Evolutionary conservation across 495 filamentous ascomycete species (phyloP), one percentile per base, ranked within the genome.

Genomic region (Cryomyces antarcticus): DNA sequence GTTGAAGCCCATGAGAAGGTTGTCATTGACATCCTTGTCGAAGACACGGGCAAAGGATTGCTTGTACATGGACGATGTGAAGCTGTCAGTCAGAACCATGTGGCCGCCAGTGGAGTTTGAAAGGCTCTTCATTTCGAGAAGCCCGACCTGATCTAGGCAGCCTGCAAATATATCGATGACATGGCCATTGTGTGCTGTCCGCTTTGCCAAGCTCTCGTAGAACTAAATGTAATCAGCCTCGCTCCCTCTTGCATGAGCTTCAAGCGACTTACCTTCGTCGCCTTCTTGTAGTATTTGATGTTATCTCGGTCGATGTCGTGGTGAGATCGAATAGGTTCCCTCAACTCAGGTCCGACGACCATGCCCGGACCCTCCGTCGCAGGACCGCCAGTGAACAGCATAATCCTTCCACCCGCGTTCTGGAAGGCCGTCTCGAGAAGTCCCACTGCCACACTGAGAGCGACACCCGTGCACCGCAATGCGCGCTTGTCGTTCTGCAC

Each of bases 211-310:
- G 48, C 73, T 82, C 51, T 99, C 88, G 56, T 96, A 99, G 64
- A 96, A 99, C 85, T 89, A 59, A 13, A 31, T 13, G 17, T n/a
- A 13, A 49, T 46, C 62, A 54, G 17, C 17, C 17, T 51, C 55
- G 44, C 17, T 11, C 7, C 29, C 36, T 6, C 31, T n/a, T 9
- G 28, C 29, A 31, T 17, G 42, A 28, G 29, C n/a, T 34, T 28
- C 24, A 44, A 24, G 10, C 28, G 39, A 42, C 63, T 31, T 63
- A 93, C 85, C 79, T 96, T 99, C 10, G 93, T 62, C 37, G 92
- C 89, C 62, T 96, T 96, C 71, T 99, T 99, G 65, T 93, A 96
- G 59, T 96, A 95, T 61, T 96, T 99, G 66, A 94, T 93, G 53
- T 95, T 94, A 57, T 99, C 92, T 34, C 84, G 75, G 54, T 99